Conservation (phyloP, 257 asterid species). For the Jaltomata sinuosa region DNA sequence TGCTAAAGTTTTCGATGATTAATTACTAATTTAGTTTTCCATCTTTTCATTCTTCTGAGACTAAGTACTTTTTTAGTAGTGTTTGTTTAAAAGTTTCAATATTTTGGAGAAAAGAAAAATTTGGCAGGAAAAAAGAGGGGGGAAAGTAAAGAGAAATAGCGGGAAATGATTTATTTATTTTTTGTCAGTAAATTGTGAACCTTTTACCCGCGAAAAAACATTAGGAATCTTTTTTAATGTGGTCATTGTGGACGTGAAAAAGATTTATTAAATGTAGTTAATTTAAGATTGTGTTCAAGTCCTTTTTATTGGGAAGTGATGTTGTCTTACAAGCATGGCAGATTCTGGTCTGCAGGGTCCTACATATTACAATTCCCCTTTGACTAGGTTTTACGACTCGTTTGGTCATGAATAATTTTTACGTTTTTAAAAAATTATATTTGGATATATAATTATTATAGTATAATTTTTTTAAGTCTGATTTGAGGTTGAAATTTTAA, state of each 20-base stretch:
- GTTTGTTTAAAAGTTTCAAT: not conserved
- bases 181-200: not conserved
- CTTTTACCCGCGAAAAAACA: not conserved
- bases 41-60: not conserved
- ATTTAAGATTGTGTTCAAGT: not conserved
- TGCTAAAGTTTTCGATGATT: not conserved
- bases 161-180: not conserved
- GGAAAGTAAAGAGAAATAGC: not conserved
- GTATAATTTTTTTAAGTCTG: too few species aligned
- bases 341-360: not conserved
- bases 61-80: not conserved
- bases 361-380: not conserved
- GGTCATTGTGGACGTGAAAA: constrained; percentile 19
- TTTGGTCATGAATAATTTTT: too few species aligned
- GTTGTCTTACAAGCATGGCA: not conserved
- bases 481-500: too few species aligned
- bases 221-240: not conserved
- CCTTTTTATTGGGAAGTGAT: not conserved
- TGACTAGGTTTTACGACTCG: too few species aligned
- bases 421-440: too few species aligned
- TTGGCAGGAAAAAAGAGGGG: not conserved
- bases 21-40: not conserved
- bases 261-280: not conserved
- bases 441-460: too few species aligned
- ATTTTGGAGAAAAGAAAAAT: not conserved